Base-by-base conservation (phyloP, 1,139 yeast genomes). In the Magnusiomyces tetraspermus region DNA sequence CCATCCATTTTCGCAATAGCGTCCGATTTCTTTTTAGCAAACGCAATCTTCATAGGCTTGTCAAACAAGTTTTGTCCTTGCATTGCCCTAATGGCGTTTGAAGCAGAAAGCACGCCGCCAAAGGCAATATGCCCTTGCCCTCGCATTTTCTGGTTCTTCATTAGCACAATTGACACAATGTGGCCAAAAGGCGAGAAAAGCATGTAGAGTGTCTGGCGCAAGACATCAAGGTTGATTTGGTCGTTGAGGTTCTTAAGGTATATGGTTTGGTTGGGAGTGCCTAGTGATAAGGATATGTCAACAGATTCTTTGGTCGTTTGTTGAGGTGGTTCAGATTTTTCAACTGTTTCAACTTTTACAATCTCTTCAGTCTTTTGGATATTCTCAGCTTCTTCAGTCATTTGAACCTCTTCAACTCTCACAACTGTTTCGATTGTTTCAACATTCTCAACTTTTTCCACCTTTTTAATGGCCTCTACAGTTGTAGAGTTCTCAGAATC, bases 51-150 rank as follows among this genome's bases (percentile, higher is more conserved):
- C 61, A 87, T 60, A 6, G 69, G 68, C 60, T 83, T 85, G 5
- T 80, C 85, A 60, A 85, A 79, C 36, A 87, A 70, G 10, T 56
- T 57, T 48, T 71, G 71, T 1, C 75, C 76, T 53, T 83, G 78
- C 6, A 82, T 63, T 8, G 73, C 66, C 43, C 74, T 66, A 57
- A 78, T 54, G 0, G 94, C 92, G 37, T 67, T 54, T 1, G 73
- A 67, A 0, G 95, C 86, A 47, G 76, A 74, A 4, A 71, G 70
- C 1, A 72, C 58, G 45, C 75, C 74, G 26, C 76, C 74, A 55
- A 82, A 78, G 4, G 79, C 75, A 1, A 87, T 67, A 70, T 85
- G 88, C 0, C 94, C 95, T 65, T 85, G 94, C 0, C 95, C 95
- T 43, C 90, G 72, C 72, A 80, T 73, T 59, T 73, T 73, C 15